These are phyloP conservation scores for Elsinoe fawcettii DNA, from an alignment of 2,329 filamentous ascomycete genomes.

Conservation along the genomic window DNA sequence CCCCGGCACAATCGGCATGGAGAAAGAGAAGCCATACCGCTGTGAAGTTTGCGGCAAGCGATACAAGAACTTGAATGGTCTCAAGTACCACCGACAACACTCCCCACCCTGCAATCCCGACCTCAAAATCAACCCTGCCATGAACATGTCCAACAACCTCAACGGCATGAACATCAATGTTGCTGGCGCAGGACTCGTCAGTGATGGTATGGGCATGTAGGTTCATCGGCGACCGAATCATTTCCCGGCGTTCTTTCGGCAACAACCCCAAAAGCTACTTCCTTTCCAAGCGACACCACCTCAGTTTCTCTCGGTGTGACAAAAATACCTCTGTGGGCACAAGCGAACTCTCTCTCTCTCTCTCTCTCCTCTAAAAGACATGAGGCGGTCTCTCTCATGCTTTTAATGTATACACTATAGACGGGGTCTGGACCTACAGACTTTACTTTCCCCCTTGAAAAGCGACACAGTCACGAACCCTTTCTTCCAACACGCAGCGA, in stretches of 20 bases:
- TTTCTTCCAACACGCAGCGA: neutral
- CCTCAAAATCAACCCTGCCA: slow-evolving; percentile 45
- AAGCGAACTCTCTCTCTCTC: neutral
- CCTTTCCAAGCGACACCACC: neutral
- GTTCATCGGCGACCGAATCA: neutral
- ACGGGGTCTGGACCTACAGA: slow-evolving; percentile 7
- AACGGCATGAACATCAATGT: slow-evolving; percentile 42
- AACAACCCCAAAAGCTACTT: neutral
- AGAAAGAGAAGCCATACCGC: slow-evolving; percentile 98
- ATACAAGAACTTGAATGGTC: slow-evolving; percentile 96
- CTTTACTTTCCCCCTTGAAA: neutral
- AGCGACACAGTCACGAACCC: neutral
- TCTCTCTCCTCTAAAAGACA: neutral
- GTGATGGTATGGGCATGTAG: slow-evolving; percentile 39
- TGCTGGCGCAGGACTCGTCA: slow-evolving; percentile 48
- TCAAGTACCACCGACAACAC: slow-evolving; percentile 76
- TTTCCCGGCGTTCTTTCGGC: slow-evolving; percentile 6
- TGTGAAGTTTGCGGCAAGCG: slow-evolving; percentile 96
- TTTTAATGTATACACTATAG: slow-evolving; percentile 3
- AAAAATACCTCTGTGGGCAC: neutral
- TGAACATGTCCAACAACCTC: slow-evolving; percentile 31
- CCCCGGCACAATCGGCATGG: slow-evolving; percentile 96
- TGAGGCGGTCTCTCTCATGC: slow-evolving; percentile 1
- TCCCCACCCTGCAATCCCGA: slow-evolving; percentile 87
- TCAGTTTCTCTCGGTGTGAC: slow-evolving; percentile 2